Evolutionary conservation across 352 stramenopile genomes (phyloP).

Genomic region (Pythium dissimile): DNA sequence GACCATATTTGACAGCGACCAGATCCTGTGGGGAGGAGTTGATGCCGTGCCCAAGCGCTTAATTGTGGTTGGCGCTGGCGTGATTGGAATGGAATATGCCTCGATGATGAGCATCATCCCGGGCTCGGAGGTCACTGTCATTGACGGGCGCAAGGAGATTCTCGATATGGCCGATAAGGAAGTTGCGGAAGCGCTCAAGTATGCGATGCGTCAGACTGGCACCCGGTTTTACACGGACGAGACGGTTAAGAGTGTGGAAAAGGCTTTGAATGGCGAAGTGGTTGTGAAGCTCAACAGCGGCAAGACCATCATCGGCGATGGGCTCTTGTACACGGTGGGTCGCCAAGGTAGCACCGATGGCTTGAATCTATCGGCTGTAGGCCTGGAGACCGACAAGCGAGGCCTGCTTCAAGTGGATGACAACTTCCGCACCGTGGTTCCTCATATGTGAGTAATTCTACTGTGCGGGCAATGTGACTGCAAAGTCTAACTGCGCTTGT

Average conservation of each 20-base stretch:
- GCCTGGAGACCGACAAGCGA: conserved; percentile 74
- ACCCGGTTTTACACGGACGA: conserved; percentile 85
- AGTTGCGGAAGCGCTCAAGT: conserved; percentile 81
- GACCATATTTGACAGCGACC: conserved; percentile 83
- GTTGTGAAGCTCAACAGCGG: conserved; percentile 80
- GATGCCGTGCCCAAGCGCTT: conserved; percentile 70
- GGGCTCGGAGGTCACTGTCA: conserved; percentile 86
- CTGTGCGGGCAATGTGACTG: not conserved
- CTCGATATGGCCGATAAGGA: conserved; percentile 89
- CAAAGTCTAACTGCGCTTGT: conserved; percentile 1
- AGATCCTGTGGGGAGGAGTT: conserved; percentile 79
- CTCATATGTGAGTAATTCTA: conserved; percentile 70
- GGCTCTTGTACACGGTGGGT: conserved; percentile 83
- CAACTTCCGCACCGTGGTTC: conserved; percentile 84
- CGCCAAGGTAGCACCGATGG: conserved; percentile 87
- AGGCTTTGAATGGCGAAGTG: conserved; percentile 57
- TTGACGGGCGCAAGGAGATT: conserved; percentile 84
- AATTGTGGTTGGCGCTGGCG: conserved; percentile 80
- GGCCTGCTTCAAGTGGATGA: conserved; percentile 84
- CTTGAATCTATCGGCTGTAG: conserved; percentile 76
- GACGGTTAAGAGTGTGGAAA: conserved; percentile 73
- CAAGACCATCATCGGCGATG: conserved; percentile 83
- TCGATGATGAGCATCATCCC: conserved; percentile 91
- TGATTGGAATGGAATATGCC: conserved; percentile 92
- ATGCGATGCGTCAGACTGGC: conserved; percentile 86